Conservation (phyloP, 148 eudicot species). For the Dianthus caryophyllus region DNA sequence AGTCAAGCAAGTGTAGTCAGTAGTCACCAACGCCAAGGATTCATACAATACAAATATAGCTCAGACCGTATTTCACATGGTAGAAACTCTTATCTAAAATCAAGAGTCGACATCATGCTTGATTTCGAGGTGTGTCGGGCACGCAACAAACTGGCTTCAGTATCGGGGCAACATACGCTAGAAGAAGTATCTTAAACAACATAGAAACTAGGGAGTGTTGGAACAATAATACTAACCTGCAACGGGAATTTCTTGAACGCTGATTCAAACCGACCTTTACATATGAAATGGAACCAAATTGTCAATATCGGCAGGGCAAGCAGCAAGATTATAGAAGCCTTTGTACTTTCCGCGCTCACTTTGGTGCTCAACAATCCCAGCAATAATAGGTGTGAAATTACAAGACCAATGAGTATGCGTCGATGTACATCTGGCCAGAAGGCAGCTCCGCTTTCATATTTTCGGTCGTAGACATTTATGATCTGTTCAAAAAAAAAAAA, state of each 20-base stretch:
- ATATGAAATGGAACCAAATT: conserved; percentile 74
- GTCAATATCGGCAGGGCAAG: conserved; percentile 73
- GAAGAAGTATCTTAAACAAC: neutral
- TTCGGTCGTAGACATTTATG: conserved; percentile 85
- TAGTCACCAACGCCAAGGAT: too few relatives aligned
- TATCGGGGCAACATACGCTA: too few relatives aligned
- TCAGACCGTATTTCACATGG: too few relatives aligned
- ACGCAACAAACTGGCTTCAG: too few relatives aligned
- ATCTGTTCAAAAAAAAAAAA: conserved; percentile 54
- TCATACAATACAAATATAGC: too few relatives aligned
- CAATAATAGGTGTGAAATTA: conserved; percentile 70
- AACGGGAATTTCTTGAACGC: conserved; percentile 67
- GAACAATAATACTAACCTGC: conserved; percentile 43
- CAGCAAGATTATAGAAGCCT: conserved; percentile 43
- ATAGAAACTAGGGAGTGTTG: neutral
- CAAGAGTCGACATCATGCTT: too few relatives aligned
- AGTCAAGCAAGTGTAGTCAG: too few relatives aligned
- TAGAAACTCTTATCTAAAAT: too few relatives aligned
- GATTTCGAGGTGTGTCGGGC: too few relatives aligned
- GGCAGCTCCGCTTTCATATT: conserved; percentile 83
- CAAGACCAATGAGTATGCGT: conserved; percentile 66
- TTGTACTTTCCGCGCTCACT: conserved; percentile 24
- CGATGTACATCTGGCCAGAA: conserved; percentile 95
- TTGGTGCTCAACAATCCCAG: conserved; percentile 71
- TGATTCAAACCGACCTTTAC: conserved; percentile 90